Evolutionary conservation across 176 grass and related monocot species (phyloP).

Genomic region (Lolium multiflorum): DNA sequence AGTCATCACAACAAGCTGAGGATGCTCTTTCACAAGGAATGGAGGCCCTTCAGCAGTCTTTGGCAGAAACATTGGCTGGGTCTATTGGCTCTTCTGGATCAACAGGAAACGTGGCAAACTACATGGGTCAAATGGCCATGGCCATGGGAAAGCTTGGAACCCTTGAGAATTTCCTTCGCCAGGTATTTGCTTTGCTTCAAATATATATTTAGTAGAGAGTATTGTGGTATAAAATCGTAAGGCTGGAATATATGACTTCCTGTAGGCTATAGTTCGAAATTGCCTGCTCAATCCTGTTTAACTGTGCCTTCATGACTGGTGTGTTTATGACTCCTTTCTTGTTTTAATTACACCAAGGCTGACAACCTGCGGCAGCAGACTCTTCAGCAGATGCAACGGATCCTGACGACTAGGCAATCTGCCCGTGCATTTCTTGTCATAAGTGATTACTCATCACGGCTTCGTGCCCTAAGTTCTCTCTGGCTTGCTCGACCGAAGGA

Average conservation of each 20-base stretch:
- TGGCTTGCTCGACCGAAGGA: slow-evolving; percentile 96
- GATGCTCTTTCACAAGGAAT: slow-evolving; percentile 99
- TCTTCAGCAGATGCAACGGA: slow-evolving; percentile 89
- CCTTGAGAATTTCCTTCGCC: slow-evolving; percentile 90
- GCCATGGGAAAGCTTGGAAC: slow-evolving; percentile 99
- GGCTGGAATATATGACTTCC: slow-evolving; percentile 2
- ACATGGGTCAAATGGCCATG: slow-evolving; percentile 99
- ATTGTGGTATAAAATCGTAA: background rate
- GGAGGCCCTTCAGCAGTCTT: slow-evolving; percentile 96
- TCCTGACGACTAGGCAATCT: slow-evolving; percentile 82
- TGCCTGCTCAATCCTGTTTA: slow-evolving; percentile 16
- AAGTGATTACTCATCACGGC: slow-evolving; percentile 89
- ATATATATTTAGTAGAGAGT: background rate
- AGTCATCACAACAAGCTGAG: slow-evolving; percentile 93
- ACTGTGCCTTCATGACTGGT: slow-evolving; percentile 2
- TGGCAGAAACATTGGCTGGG: slow-evolving; percentile 94
- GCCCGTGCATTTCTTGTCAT: slow-evolving; percentile 85
- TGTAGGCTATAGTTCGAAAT: slow-evolving; percentile 20
- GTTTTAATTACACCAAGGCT: slow-evolving; percentile 62
- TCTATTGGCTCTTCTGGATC: slow-evolving; percentile 82
- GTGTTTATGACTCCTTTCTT: slow-evolving; percentile 34
- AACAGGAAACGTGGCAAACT: slow-evolving; percentile 93
- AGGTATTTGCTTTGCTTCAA: slow-evolving; percentile 58
- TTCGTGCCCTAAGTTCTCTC: slow-evolving; percentile 93
- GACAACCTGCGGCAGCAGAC: slow-evolving; percentile 95